Percentiles rank a stretch among this genome's conserved stretches.
phyloP scores from a whole-genome alignment of 129 eudicot genomes.

The Erigeron canadensis region DNA sequence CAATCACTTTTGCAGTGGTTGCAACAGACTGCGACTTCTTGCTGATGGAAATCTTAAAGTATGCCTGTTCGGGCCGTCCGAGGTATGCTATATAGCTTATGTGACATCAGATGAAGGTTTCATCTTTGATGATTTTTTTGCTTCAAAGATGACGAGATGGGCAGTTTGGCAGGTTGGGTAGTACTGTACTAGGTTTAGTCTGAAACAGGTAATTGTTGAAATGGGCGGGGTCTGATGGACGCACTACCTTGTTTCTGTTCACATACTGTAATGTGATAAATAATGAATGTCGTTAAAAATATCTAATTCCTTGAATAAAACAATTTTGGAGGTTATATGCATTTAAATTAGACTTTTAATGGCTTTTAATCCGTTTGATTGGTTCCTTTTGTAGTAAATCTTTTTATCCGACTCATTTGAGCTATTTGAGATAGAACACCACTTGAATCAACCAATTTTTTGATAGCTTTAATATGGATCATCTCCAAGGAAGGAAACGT shows the following conservation, averaged over 20 bases:
- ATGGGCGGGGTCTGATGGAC: no score
- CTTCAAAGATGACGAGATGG: neutral
- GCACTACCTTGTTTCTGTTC: no score
- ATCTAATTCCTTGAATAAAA: no score
- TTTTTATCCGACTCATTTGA: no score
- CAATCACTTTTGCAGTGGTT: slow-evolving; percentile 94
- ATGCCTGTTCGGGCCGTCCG: slow-evolving; percentile 95
- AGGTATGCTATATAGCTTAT: slow-evolving; percentile 45
- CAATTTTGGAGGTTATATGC: no score
- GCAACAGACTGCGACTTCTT: slow-evolving; percentile 85
- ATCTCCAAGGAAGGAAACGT: neutral
- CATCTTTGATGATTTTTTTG: neutral
- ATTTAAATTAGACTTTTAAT: no score
- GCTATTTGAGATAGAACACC: no score
- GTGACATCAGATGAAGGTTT: neutral
- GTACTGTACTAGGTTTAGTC: neutral
- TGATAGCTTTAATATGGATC: neutral
- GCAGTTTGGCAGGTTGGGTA: neutral
- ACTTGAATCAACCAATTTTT: neutral
- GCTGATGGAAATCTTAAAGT: slow-evolving; percentile 98
- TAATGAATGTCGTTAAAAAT: no score
- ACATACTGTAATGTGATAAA: no score
- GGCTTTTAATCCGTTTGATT: no score
- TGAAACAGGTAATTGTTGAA: neutral
- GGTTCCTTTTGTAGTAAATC: no score